phyloP scores from a whole-genome alignment of 2,329 filamentous ascomycete species.

The Pseudogymnoascus sp. region DNA sequence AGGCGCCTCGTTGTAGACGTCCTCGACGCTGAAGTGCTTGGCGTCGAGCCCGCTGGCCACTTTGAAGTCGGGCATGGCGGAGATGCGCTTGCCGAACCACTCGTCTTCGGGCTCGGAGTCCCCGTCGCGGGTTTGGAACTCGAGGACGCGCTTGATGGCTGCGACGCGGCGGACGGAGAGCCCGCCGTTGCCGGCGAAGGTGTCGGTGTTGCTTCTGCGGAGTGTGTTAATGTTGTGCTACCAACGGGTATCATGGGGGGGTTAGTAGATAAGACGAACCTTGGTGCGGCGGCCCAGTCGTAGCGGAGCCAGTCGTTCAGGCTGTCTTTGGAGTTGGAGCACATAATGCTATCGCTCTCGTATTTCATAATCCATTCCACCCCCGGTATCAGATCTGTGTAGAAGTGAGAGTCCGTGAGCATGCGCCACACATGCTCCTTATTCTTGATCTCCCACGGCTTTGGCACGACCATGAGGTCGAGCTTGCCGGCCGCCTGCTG shows the following conservation, averaged over 20 bases:
- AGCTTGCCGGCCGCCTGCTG: constrained; percentile 47
- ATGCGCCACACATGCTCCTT: constrained; percentile 45
- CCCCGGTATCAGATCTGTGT: constrained; percentile 44
- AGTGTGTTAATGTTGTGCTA: not conserved
- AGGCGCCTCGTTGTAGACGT: constrained; percentile 43
- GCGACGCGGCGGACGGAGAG: constrained; percentile 49
- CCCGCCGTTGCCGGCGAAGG: constrained; percentile 48
- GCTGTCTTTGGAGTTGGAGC: constrained; percentile 46
- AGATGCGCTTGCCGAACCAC: constrained; percentile 48
- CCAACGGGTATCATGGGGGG: not conserved
- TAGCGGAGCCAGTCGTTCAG: constrained; percentile 50
- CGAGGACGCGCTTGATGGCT: constrained; percentile 43
- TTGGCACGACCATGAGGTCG: constrained; percentile 44
- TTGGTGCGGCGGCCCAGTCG: constrained; percentile 49
- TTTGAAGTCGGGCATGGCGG: constrained; percentile 42
- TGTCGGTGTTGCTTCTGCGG: constrained; percentile 35
- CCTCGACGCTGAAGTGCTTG: constrained; percentile 44
- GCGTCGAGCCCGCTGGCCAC: constrained; percentile 37
- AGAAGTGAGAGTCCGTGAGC: constrained; percentile 47
- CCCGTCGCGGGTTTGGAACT: constrained; percentile 45
- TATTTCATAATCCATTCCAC: constrained; percentile 51
- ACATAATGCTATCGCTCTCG: constrained; percentile 51
- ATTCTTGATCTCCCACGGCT: constrained; percentile 39
- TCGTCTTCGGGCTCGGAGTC: constrained; percentile 48
- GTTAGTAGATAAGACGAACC: constrained; percentile 31